These are phyloP conservation scores for Fusarium proliferatum DNA, from an alignment of 2,329 filamentous ascomycete genomes.

Conservation along the genomic window DNA sequence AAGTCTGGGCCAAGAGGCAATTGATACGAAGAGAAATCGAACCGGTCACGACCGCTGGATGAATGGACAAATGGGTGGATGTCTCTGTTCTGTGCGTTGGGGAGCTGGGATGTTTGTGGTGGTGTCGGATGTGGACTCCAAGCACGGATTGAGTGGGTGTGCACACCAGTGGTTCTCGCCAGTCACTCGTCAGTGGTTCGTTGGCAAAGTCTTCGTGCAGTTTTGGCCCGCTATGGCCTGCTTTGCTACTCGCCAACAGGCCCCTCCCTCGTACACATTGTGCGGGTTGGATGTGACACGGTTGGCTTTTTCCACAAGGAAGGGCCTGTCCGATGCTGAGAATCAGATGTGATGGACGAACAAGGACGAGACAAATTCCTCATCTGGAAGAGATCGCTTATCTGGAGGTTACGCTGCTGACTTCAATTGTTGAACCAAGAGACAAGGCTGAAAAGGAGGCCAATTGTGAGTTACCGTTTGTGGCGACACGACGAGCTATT, in stretches of 20 bases:
- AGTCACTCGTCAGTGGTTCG: conserved; percentile 35
- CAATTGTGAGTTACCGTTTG: conserved; percentile 10
- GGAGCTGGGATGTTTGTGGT: conserved; percentile 41
- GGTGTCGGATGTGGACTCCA: conserved; percentile 39
- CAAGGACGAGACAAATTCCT: conserved; percentile 27
- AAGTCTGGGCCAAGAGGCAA: conserved; percentile 25
- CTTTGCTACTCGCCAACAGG: conserved; percentile 28
- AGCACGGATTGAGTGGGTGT: conserved; percentile 35
- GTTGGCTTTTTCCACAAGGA: conserved; percentile 32
- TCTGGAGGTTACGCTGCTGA: conserved; percentile 11
- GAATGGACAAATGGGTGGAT: conserved; percentile 37
- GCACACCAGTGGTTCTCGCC: conserved; percentile 30
- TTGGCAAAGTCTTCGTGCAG: conserved; percentile 32
- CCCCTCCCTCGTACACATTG: conserved; percentile 38
- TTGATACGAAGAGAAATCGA: conserved; percentile 26
- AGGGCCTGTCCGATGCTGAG: conserved; percentile 25
- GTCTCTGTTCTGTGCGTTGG: conserved; percentile 34
- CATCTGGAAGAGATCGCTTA: conserved; percentile 20
- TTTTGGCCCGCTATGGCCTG: conserved; percentile 37
- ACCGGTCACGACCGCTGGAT: conserved; percentile 20
- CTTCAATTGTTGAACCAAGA: conserved; percentile 5
- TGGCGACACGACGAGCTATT: conserved; percentile 5
- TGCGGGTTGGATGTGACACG: conserved; percentile 38
- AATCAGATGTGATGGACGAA: conserved; percentile 19
- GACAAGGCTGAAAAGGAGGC: conserved; percentile 39